These are phyloP conservation scores for Coemansia sp. DNA, from an alignment of 192 early-diverging fungal genomes.

Conservation along the genomic window DNA sequence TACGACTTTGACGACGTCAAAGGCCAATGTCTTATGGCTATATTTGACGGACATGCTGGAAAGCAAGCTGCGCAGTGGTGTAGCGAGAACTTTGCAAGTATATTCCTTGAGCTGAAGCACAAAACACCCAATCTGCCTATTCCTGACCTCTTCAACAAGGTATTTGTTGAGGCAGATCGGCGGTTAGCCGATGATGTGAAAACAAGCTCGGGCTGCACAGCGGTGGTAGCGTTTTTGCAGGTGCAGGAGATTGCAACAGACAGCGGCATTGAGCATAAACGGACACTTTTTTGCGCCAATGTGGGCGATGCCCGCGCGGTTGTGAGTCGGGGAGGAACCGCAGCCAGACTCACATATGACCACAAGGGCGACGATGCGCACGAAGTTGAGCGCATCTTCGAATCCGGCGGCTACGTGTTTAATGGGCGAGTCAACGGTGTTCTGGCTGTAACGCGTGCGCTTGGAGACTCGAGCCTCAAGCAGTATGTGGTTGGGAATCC, in stretches of 20 bases:
- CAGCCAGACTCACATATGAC: slow-evolving; percentile 91
- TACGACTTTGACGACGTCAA: slow-evolving; percentile 79
- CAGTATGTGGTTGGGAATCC: slow-evolving; percentile 95
- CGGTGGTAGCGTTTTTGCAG: slow-evolving; percentile 76
- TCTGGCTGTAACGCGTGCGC: slow-evolving; percentile 91
- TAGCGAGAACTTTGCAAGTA: slow-evolving; percentile 80
- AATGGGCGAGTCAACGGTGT: slow-evolving; percentile 97
- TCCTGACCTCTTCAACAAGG: slow-evolving; percentile 77
- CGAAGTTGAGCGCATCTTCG: slow-evolving; percentile 89
- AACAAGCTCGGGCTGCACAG: slow-evolving; percentile 89
- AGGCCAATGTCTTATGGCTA: slow-evolving; percentile 89
- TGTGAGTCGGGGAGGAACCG: slow-evolving; percentile 79
- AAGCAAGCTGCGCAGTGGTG: slow-evolving; percentile 95
- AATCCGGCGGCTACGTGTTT: slow-evolving; percentile 95
- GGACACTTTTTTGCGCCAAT: slow-evolving; percentile 87
- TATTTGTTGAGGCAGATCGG: slow-evolving; percentile 83
- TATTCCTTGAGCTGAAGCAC: slow-evolving; percentile 64
- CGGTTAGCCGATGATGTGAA: slow-evolving; percentile 77
- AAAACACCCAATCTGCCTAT: slow-evolving; percentile 61
- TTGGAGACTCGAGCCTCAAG: slow-evolving; percentile 97
- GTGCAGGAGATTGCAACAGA: slow-evolving; percentile 15
- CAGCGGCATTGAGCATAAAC: slow-evolving; percentile 15
- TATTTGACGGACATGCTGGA: slow-evolving; percentile 98
- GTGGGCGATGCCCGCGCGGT: slow-evolving; percentile 97
- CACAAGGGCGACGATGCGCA: slow-evolving; percentile 93